Base-by-base conservation (phyloP, 1,284 basidiomycete genomes). In the Sporisorium reilianum region DNA sequence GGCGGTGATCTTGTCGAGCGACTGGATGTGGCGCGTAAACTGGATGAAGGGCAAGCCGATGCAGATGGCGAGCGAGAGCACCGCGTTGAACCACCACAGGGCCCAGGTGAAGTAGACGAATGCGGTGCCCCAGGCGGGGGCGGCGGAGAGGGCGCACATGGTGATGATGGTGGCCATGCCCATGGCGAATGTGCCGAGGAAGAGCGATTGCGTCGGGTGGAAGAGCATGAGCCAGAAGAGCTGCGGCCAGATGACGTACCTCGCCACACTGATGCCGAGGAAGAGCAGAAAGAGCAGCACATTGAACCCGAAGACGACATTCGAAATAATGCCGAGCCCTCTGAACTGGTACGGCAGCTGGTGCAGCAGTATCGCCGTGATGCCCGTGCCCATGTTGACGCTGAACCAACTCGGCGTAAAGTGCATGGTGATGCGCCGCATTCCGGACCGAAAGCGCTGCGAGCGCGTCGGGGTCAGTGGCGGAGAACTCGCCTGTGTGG, bases 41-140 rank as follows among this genome's bases (percentile, higher is more conserved):
- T 92, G 91, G 48, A 89, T 83, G 76, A 91, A 90, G 5, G 91
- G 85, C 63, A 90, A 86, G 10, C 90, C 89, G 82, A 91, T 89
- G 70, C 89, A 89, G 64, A 90, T 89, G 23, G 88, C 25, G 8
- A 90, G 80, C 1, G 91, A 89, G 22, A 91, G 75, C 1, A 87
- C 84, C 2, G 89, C 87, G 70, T 91, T 89, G 40, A 90, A 70
- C 92, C 91, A 93, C 92, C 92, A 93, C 11, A 92, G 79, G 1
- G 81, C 88, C 89, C 91, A 91, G 20, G 91, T 85, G 36, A 89
- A 85, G 57, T 88, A 89, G 0, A 90, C 85, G 81, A 92, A 91
- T 0, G 79, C 54, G 38, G 80, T 83, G 10, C 90, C 90, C 38
- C 89, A 87, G 0, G 79, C 78, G 1, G 84, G 81, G 0, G 85